Conservation (phyloP, 805 yeast genomes). For the Wickerhamiella qilinensis region DNA sequence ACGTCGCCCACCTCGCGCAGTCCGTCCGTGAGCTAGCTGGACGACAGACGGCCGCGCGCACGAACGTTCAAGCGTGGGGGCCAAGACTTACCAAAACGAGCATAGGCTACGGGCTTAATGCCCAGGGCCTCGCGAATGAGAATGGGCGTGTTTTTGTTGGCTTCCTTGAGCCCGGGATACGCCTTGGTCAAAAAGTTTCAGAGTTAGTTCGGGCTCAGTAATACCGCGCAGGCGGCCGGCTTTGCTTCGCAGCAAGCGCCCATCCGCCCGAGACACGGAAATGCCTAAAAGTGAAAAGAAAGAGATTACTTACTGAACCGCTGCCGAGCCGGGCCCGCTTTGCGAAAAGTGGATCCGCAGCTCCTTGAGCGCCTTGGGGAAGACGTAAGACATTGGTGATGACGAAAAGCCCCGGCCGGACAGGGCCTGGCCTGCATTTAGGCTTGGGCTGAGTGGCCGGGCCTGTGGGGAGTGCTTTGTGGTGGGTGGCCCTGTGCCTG, state of each 20-base stretch:
- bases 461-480: too few relatives aligned
- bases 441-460: too few relatives aligned
- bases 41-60: too few relatives aligned
- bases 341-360: slow-evolving; percentile 70
- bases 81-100: slow-evolving; percentile 44
- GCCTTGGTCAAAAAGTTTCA: slow-evolving; percentile 45
- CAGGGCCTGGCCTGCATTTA: too few relatives aligned
- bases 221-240: too few relatives aligned
- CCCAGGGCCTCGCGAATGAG: slow-evolving; percentile 65
- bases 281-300: neutral
- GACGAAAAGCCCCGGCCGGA: too few relatives aligned
- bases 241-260: too few relatives aligned
- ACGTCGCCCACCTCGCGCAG: neutral
- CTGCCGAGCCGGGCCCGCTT: slow-evolving; percentile 53
- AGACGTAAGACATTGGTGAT: slow-evolving; percentile 18
- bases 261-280: too few relatives aligned
- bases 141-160: slow-evolving; percentile 54
- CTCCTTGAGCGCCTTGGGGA: slow-evolving; percentile 47
- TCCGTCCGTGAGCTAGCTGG: neutral
- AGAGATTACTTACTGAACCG: slow-evolving; percentile 32
- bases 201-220: neutral
- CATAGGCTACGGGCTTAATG: slow-evolving; percentile 55
- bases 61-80: too few relatives aligned
- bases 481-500: too few relatives aligned
- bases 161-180: slow-evolving; percentile 48